phyloP scores from a whole-genome alignment of 805 yeast species.

The Millerozyma acaciae region DNA sequence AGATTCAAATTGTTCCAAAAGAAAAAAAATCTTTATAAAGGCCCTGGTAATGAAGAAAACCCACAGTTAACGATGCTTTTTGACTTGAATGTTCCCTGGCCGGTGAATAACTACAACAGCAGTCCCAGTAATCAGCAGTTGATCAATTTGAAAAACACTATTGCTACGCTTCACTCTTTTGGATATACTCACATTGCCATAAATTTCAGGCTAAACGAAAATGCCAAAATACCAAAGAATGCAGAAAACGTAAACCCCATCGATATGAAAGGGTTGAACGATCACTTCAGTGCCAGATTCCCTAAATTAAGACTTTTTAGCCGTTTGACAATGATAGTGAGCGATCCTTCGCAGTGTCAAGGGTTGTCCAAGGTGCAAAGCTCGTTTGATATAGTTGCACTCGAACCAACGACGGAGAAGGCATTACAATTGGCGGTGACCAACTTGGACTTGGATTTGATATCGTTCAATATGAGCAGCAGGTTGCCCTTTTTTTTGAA shows the following conservation, averaged over 20 bases:
- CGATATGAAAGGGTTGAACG: constrained; percentile 27
- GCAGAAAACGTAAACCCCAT: constrained; percentile 45
- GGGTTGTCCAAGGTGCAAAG: constrained; percentile 45
- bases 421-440: constrained; percentile 72
- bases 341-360: constrained; percentile 75
- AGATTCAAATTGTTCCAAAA: no score
- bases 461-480: constrained; percentile 64
- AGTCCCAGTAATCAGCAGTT: constrained; percentile 43
- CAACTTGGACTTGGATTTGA: constrained; percentile 74
- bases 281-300: constrained; percentile 15
- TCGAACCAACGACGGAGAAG: constrained; percentile 76
- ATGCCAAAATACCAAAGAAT: constrained; percentile 49
- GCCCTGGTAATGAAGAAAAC: not conserved
- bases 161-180: constrained; percentile 51
- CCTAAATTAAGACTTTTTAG: constrained; percentile 49
- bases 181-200: constrained; percentile 79
- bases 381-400: constrained; percentile 74
- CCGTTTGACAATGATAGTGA: constrained; percentile 70
- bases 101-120: constrained; percentile 45
- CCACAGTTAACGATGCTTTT: constrained; percentile 20
- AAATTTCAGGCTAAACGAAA: constrained; percentile 55
- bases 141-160: constrained; percentile 41
- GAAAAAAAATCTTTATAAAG: not conserved
- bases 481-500: constrained; percentile 73
- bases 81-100: constrained; percentile 76